Conservation (phyloP, 352 stramenopile genomes). For the Pythium rhizo-oryzae region DNA sequence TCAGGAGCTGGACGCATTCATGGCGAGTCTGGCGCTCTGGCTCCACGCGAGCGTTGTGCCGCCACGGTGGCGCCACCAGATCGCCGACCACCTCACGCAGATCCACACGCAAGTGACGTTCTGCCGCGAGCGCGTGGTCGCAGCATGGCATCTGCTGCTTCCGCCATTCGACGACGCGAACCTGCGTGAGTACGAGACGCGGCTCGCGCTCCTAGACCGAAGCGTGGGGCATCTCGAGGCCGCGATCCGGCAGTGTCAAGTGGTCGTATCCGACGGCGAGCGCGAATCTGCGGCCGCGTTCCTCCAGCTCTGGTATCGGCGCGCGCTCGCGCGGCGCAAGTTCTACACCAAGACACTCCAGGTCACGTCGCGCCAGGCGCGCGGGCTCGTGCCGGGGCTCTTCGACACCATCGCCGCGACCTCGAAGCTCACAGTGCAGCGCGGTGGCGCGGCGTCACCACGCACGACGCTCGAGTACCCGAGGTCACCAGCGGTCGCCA, state of each 20-base stretch:
- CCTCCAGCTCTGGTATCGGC: constrained; percentile 53
- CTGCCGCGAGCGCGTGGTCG: constrained; percentile 36
- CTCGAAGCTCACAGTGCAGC: constrained; percentile 45
- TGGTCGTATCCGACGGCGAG: constrained; percentile 35
- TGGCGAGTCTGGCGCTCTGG: constrained; percentile 46
- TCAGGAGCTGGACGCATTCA: constrained; percentile 35
- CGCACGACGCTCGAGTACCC: constrained; percentile 54
- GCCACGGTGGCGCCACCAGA: constrained; percentile 41
- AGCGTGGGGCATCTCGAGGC: constrained; percentile 30
- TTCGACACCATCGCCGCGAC: constrained; percentile 61
- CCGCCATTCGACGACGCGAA: constrained; percentile 46
- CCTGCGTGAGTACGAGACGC: constrained; percentile 42
- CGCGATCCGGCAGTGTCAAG: constrained; percentile 40
- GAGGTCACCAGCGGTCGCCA: constrained; percentile 15
- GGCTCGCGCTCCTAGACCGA: constrained; percentile 40
- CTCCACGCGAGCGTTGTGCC: constrained; percentile 44
- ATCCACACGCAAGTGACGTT: constrained; percentile 45
- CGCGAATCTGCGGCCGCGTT: constrained; percentile 36
- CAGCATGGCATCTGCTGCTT: constrained; percentile 42
- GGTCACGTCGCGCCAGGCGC: constrained; percentile 43
- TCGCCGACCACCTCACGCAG: constrained; percentile 37
- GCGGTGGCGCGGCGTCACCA: not conserved
- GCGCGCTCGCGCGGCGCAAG: constrained; percentile 41
- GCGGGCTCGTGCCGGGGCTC: constrained; percentile 55
- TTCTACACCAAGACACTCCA: constrained; percentile 60